phyloP scores from a whole-genome alignment of 179 eudicot genomes.

The Beta lomatogona region DNA sequence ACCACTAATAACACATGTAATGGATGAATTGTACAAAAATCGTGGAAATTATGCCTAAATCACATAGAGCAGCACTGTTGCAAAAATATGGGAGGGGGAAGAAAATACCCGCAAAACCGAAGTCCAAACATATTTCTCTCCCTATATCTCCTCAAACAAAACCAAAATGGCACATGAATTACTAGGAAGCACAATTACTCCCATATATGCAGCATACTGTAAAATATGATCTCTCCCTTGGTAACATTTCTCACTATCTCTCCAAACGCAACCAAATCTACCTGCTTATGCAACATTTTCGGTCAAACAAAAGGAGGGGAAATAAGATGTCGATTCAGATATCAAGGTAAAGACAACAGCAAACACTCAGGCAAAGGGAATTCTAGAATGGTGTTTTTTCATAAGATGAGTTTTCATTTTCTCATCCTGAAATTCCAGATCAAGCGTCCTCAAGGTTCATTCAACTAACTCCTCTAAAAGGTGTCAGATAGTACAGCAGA shows the following conservation, averaged over 20 bases:
- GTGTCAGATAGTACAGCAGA: neutral
- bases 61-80: neutral
- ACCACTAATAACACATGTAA: neutral
- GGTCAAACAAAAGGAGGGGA: neutral
- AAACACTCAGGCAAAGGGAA: neutral
- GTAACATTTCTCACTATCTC: neutral
- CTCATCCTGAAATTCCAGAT: neutral
- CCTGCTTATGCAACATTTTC: neutral
- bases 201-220: neutral
- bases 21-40: neutral
- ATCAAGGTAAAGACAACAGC: neutral
- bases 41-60: neutral
- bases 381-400: neutral
- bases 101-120: no score
- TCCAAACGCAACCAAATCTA: neutral
- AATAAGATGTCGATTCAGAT: neutral
- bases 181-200: neutral
- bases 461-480: neutral
- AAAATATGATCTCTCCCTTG: neutral
- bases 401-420: neutral
- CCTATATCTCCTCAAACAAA: neutral
- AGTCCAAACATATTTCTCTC: neutral
- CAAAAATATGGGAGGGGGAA: no score
- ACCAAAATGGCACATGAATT: neutral
- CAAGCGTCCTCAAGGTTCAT: neutral